These are phyloP conservation scores for Xerocomus potaroensis DNA, from an alignment of 768 basidiomycete species.

Conservation along the genomic window DNA sequence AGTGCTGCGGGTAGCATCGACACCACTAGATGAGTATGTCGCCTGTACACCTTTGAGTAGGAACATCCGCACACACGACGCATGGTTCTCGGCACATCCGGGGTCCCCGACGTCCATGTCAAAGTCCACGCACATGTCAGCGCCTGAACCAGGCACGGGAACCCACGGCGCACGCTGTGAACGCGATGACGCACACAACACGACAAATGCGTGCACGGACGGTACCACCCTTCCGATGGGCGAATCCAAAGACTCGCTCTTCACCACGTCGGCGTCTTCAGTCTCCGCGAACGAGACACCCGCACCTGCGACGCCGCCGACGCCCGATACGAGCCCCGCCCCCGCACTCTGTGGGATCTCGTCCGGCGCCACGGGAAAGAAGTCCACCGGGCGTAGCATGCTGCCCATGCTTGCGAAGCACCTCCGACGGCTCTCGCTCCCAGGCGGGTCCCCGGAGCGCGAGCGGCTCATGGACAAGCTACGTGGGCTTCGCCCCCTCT, in stretches of 20 bases:
- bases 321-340: slow-evolving; percentile 12
- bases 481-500: slow-evolving; percentile 20
- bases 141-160: slow-evolving; percentile 7
- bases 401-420: slow-evolving; percentile 27
- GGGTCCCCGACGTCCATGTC: slow-evolving; percentile 11
- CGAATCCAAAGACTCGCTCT: slow-evolving; percentile 30
- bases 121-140: slow-evolving; percentile 7
- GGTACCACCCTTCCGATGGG: slow-evolving; percentile 13
- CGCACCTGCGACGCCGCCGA: slow-evolving; percentile 26
- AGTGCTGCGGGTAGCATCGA: slow-evolving; percentile 7
- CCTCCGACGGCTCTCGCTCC: slow-evolving; percentile 21
- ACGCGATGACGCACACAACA: neutral
- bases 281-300: slow-evolving; percentile 18
- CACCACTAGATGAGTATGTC: slow-evolving; percentile 5
- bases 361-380: slow-evolving; percentile 1
- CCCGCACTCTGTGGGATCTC: slow-evolving; percentile 1
- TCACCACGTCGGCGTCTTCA: slow-evolving; percentile 24
- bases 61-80: neutral
- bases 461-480: slow-evolving; percentile 21
- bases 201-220: neutral
- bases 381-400: slow-evolving; percentile 25
- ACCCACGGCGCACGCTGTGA: neutral
- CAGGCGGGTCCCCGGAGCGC: slow-evolving; percentile 18
- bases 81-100: slow-evolving; percentile 25
- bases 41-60: neutral